Base-by-base conservation (phyloP, 371 early-diverging fungal species). In the Mortierella sp. region DNA sequence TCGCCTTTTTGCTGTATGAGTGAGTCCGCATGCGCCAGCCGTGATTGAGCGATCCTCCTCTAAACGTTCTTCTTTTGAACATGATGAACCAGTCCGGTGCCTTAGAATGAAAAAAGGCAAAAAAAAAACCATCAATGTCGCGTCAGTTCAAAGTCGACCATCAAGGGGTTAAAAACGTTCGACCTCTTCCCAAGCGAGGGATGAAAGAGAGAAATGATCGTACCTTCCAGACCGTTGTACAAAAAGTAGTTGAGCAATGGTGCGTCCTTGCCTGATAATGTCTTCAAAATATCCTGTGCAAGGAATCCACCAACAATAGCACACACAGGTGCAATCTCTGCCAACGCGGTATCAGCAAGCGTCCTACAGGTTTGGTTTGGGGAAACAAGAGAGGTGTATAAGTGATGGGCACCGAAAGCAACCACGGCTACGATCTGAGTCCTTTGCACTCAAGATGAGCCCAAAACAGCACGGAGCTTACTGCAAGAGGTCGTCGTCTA, bases 301-400 rank as follows among this genome's bases (percentile, higher is more conserved):
- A 97, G 88, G 1, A 97, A 91, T 16, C 97, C 98, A 48, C 98
- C 98, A 0, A 97, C 88, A 73, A 98, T 93, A 4, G 98, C 95
- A 57, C 95, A 93, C 11, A 95, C 92, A 28, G 97, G 94, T 1
- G 92, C 85, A 53, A 96, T 79, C 82, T 97, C 98, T 0, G 93
- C 90, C 44, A 89, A 80, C 59, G 80, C 80, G 64, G 89, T 80
- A 9, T 72, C 59, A 26, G 82, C 81, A 34, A 93, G 82, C 10
- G 89, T 79, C 55, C 92, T 93, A 75, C 0, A 40, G 40, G 48
- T 59, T 28, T 5, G 28, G 13, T 16, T 24, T 26, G 40, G 19
- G 13, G 24, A 53, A 50, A 43, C n/a, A 34, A 73, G 70, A 48
- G 40, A 40, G 28, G 10, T 57, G 3, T 11, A 26, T 10, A 57